Evolutionary conservation across 371 early-diverging fungal genomes (phyloP).

Genomic region (Mucor ambiguus): DNA sequence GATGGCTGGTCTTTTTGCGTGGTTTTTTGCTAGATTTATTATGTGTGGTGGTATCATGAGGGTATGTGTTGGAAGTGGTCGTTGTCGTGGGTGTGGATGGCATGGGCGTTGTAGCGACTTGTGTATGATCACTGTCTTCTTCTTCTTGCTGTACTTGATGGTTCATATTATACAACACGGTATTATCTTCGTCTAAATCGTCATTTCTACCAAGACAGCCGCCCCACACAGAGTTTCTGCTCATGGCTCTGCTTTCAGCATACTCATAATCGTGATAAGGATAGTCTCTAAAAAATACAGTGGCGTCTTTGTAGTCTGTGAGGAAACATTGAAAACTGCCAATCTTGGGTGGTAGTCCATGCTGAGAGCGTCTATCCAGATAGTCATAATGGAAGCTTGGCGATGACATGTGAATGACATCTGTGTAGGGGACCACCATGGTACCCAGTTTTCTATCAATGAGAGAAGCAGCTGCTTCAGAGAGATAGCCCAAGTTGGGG

Average conservation of each 20-base stretch:
- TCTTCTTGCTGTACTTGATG: slow-evolving; percentile 4
- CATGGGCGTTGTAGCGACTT: slow-evolving; percentile 11
- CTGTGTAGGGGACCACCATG: slow-evolving; percentile 84
- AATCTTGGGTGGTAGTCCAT: slow-evolving; percentile 70
- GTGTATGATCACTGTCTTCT: slow-evolving; percentile 21
- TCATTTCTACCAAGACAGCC: slow-evolving; percentile 36
- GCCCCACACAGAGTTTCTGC: slow-evolving; percentile 35
- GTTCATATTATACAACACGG: not conserved
- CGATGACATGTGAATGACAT: slow-evolving; percentile 73
- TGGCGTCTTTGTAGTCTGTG: slow-evolving; percentile 82
- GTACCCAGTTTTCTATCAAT: slow-evolving; percentile 79
- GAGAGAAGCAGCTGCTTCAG: slow-evolving; percentile 84
- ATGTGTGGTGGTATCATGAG: not conserved
- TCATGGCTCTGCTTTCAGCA: not conserved
- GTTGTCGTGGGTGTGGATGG: not conserved
- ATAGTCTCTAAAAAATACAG: slow-evolving; percentile 71
- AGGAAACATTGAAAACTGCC: slow-evolving; percentile 90
- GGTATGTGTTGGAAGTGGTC: not conserved
- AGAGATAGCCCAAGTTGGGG: slow-evolving; percentile 87
- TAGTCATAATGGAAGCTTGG: slow-evolving; percentile 81
- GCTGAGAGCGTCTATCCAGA: slow-evolving; percentile 46
- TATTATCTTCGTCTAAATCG: slow-evolving; percentile 18
- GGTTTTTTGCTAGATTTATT: not conserved
- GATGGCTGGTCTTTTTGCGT: slow-evolving; percentile 4
- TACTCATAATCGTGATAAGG: slow-evolving; percentile 51